Conservation (phyloP, 1,284 basidiomycete species). For the Moesziomyces parantarcticus region DNA sequence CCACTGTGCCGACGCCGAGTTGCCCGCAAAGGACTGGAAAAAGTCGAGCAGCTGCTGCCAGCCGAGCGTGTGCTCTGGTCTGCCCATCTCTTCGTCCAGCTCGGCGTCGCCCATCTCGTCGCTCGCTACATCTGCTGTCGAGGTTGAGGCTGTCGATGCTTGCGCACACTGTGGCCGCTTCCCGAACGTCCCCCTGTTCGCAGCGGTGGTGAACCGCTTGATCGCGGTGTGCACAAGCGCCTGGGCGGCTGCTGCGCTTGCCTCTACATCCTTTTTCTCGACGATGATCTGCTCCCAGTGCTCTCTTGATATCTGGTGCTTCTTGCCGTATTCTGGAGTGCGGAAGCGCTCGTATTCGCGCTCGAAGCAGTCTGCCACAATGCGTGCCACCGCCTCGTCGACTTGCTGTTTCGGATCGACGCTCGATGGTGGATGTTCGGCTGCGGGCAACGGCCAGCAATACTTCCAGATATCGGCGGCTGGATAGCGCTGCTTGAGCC, state of each 20-base stretch:
- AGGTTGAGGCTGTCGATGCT: background rate
- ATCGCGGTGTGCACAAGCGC: conserved; percentile 21
- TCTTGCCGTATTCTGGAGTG: conserved; percentile 13
- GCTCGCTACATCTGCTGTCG: background rate
- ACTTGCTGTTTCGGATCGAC: conserved; percentile 6
- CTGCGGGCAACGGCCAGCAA: conserved; percentile 13
- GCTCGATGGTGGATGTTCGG: conserved; percentile 11
- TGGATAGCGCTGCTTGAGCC: conserved; percentile 15
- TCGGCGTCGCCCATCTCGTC: conserved; percentile 5
- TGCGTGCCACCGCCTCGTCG: conserved; percentile 8
- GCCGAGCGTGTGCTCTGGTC: conserved; percentile 5
- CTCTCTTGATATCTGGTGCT: conserved; percentile 18
- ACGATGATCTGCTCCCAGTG: conserved; percentile 22
- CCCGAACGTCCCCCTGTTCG: conserved; percentile 16
- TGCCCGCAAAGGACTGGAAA: conserved; percentile 19
- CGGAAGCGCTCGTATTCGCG: conserved; percentile 29
- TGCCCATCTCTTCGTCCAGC: conserved; percentile 15
- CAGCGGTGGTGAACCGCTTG: conserved; percentile 10
- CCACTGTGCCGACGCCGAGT: conserved; percentile 24
- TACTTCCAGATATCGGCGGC: conserved; percentile 9
- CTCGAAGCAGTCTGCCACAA: conserved; percentile 27
- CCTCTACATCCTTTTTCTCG: conserved; percentile 17
- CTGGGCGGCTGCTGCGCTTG: conserved; percentile 26
- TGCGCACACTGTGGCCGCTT: background rate
- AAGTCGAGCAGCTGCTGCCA: conserved; percentile 20